Evolutionary conservation across 352 stramenopile species (phyloP), one percentile per base, ranked within the genome.

Genomic region (Globisporangium canariense): DNA sequence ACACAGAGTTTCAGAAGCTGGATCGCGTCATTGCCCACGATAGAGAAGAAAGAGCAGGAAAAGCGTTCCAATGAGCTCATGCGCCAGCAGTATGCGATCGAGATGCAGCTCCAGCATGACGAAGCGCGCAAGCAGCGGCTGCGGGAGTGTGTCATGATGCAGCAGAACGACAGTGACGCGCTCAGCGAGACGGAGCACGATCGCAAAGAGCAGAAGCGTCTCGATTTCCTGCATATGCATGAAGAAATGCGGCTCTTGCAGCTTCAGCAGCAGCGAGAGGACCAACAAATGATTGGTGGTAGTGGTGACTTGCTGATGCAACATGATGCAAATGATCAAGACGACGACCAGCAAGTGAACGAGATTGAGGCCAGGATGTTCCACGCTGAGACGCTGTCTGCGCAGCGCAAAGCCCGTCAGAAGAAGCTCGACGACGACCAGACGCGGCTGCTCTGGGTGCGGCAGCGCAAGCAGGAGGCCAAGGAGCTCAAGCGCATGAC

Each of bases 21-120:
- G 82, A 75, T 89, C 3, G 73, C 68, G 22, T 89, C 82, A 0
- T 65, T 91, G 16, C 64, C 74, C 45, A 89, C 82, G 16, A 68
- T 89, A 16, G 70, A 89, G 28, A 88, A 69, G 43, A 65, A 71
- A 11, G 68, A 85, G 22, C 68, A 67, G 34, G 76, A 82, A 13
- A 67, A 67, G 0, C 60, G 69, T 41, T 55, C 70, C 11, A 64
- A 77, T 34, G 66, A 82, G 49, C 67, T 79, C 58, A 66, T 76
- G 60, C 75, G 69, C 2, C 70, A 85, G 32, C 75, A 77, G 3
- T 71, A 75, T 10, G 56, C 75, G 5, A 60, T 89, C 20, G 75
- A 89, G 22, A 34, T 64, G 51, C 77, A 86, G 55, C 89, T 75
- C 55, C 65, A 78, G 36, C 47, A 66, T 14, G 78, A 89, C 22